Evolutionary conservation across 805 yeast genomes (phyloP).

Genomic region (Ogataea ganodermae): DNA sequence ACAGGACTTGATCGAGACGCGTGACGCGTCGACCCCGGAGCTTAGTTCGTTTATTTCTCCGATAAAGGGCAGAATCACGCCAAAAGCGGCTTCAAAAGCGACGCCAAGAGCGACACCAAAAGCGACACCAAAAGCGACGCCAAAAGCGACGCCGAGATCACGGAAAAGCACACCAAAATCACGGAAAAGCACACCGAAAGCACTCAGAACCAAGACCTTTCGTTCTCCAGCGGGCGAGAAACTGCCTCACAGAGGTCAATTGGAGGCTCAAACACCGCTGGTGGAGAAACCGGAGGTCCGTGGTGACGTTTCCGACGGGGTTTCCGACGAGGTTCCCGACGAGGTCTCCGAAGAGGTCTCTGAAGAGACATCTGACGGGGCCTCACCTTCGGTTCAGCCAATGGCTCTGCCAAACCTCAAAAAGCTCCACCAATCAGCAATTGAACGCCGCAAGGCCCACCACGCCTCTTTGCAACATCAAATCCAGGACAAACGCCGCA

Average conservation of each 20-base stretch:
- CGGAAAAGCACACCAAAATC: too few relatives aligned
- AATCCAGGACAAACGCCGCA: constrained; percentile 18
- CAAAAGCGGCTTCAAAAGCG: constrained; percentile 6
- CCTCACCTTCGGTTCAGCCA: too few relatives aligned
- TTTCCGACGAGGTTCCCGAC: too few relatives aligned
- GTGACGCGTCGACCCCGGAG: constrained; percentile 16
- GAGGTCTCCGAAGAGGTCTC: too few relatives aligned
- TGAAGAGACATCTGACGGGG: too few relatives aligned
- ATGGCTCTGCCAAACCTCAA: constrained; percentile 7
- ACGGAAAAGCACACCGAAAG: too few relatives aligned
- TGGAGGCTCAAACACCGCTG: too few relatives aligned
- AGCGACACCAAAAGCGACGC: constrained; percentile 7
- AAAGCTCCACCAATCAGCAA: constrained; percentile 7
- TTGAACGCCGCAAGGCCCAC: constrained; percentile 6
- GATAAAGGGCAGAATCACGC: constrained; percentile 5
- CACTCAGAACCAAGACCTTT: neutral
- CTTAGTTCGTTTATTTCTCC: constrained; percentile 25
- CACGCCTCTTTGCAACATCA: constrained; percentile 6
- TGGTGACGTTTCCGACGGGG: too few relatives aligned
- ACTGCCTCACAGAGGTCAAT: too few relatives aligned
- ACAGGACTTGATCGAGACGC: neutral
- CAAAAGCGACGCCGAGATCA: constrained; percentile 6
- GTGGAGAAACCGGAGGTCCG: too few relatives aligned
- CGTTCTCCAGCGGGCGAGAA: neutral
- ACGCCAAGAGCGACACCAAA: constrained; percentile 7